Evolutionary conservation across 78 protist species (phyloP).

Genomic region (Dictyostelium citrinum): DNA sequence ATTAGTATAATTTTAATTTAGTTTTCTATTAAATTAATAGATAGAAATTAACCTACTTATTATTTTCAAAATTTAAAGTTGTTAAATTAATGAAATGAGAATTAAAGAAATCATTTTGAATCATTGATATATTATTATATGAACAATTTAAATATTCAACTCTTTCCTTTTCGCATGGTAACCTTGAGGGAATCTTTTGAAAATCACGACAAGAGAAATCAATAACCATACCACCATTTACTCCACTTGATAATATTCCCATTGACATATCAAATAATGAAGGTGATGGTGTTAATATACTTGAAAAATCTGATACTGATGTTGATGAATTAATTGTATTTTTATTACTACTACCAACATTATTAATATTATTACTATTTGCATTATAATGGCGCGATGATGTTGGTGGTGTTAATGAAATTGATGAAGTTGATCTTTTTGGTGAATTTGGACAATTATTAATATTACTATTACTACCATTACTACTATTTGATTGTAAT

Average conservation of each 20-base stretch:
- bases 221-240: slow-evolving; percentile 36
- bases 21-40: neutral
- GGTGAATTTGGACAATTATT: neutral
- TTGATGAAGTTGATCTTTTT: neutral
- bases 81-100: neutral
- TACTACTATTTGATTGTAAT: neutral
- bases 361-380: neutral
- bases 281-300: neutral
- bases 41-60: slow-evolving; percentile 22
- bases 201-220: slow-evolving; percentile 52
- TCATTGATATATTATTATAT: neutral
- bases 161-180: slow-evolving; percentile 59
- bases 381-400: neutral
- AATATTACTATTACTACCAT: neutral
- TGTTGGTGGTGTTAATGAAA: slow-evolving; percentile 8
- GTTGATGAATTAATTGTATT: slow-evolving; percentile 28
- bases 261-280: slow-evolving; percentile 20
- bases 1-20: neutral
- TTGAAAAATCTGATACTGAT: slow-evolving; percentile 58
- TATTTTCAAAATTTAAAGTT: slow-evolving; percentile 46
- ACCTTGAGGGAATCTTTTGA: slow-evolving; percentile 20
- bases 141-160: slow-evolving; percentile 31
- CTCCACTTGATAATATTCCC: slow-evolving; percentile 38
- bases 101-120: slow-evolving; percentile 50
- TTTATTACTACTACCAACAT: neutral